phyloP scores from a whole-genome alignment of 2,329 filamentous ascomycete genomes.

The Calonectria pteridis region DNA sequence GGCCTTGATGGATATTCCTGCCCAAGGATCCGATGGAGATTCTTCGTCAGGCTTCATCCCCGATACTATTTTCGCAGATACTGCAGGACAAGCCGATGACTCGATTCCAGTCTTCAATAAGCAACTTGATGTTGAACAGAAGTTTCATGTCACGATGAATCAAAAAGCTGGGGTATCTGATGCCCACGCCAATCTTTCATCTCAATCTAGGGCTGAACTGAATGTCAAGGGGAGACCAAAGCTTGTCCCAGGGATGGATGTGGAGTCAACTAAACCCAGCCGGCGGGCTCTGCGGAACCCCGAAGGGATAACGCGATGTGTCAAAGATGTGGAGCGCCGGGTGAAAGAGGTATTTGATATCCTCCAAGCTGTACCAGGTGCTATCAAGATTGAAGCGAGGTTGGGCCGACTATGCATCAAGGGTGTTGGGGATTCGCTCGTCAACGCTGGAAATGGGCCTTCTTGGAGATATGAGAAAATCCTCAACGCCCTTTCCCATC shows the following conservation, averaged over 20 bases:
- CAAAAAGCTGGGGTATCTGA: conserved; percentile 30
- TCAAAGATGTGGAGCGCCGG: conserved; percentile 26
- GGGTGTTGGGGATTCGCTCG: conserved; percentile 29
- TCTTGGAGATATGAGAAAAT: conserved; percentile 30
- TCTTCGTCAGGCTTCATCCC: not conserved
- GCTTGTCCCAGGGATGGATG: conserved; percentile 27
- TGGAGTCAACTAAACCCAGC: not conserved
- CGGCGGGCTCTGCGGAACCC: not conserved
- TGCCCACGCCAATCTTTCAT: conserved; percentile 28
- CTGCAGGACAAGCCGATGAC: not conserved
- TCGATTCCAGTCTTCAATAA: conserved; percentile 30
- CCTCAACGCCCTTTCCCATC: conserved; percentile 22
- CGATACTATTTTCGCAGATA: no score
- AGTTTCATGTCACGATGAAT: conserved; percentile 38
- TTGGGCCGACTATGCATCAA: conserved; percentile 48
- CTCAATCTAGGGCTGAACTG: not conserved
- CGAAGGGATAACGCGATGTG: conserved; percentile 10
- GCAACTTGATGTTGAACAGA: conserved; percentile 13
- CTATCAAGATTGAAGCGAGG: conserved; percentile 38
- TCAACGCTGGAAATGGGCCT: conserved; percentile 38
- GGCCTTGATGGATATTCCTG: conserved; percentile 28
- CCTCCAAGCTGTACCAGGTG: conserved; percentile 42
- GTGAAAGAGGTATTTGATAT: conserved; percentile 30
- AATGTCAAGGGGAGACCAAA: not conserved
- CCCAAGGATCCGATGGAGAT: not conserved